Conservation (phyloP, 345 rosid species). For the Corchorus olitorius region DNA sequence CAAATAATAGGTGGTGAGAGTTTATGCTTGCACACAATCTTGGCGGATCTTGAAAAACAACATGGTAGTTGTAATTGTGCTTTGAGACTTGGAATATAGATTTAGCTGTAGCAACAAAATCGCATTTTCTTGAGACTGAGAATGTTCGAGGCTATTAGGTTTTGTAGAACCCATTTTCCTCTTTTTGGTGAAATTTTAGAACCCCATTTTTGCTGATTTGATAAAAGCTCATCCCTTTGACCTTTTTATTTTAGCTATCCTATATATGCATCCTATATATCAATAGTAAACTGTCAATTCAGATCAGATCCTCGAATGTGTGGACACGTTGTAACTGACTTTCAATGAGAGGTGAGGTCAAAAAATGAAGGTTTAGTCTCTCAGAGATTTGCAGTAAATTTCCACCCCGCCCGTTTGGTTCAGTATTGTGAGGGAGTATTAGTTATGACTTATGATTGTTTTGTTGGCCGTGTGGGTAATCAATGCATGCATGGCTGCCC, state of each 20-base stretch:
- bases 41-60: neutral
- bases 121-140: neutral
- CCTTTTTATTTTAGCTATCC: neutral
- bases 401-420: no score
- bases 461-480: no score
- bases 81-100: constrained; percentile 2
- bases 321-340: neutral
- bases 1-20: constrained; percentile 85
- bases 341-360: neutral
- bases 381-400: no score
- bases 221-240: neutral
- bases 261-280: neutral
- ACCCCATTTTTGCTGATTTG: constrained; percentile 11
- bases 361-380: neutral
- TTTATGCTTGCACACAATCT: neutral
- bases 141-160: neutral
- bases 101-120: constrained; percentile 4
- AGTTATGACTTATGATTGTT: no score
- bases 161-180: neutral
- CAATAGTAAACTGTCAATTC: neutral
- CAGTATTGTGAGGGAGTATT: no score
- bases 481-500: no score
- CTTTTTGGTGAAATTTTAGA: neutral
- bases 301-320: neutral
- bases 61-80: neutral